phyloP scores from a whole-genome alignment of 2,329 filamentous ascomycete species.

The Arthrinium phaeospermum region DNA sequence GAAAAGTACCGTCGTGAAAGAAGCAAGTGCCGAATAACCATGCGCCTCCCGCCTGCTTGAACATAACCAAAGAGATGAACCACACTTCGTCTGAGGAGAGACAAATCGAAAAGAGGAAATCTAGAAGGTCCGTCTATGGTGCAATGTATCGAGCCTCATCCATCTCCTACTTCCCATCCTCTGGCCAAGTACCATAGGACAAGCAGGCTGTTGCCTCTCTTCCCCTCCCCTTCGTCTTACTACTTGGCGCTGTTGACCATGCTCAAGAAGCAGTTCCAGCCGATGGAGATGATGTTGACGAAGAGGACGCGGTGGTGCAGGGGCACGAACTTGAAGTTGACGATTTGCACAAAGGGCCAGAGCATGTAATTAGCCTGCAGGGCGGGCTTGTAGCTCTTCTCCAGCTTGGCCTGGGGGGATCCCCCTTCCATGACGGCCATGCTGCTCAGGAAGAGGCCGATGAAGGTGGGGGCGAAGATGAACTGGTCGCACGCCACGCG shows the following conservation, averaged over 20 bases:
- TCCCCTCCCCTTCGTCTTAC: neutral
- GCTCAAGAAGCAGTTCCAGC: constrained; percentile 71
- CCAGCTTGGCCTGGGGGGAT: constrained; percentile 67
- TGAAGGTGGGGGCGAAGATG: constrained; percentile 83
- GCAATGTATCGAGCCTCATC: constrained; percentile 11
- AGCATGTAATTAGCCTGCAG: constrained; percentile 85
- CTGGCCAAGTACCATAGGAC: neutral
- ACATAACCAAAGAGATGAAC: neutral
- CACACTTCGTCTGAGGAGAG: no score
- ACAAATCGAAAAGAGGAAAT: neutral
- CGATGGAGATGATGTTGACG: constrained; percentile 79
- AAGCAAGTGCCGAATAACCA: neutral
- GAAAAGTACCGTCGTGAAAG: neutral
- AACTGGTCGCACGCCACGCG: constrained; percentile 83
- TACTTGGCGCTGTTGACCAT: constrained; percentile 56
- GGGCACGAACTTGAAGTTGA: constrained; percentile 88
- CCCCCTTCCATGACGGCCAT: constrained; percentile 84
- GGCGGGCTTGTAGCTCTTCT: constrained; percentile 72
- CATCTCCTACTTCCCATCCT: neutral
- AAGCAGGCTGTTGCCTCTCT: neutral
- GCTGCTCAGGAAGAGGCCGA: constrained; percentile 79
- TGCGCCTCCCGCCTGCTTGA: constrained; percentile 4
- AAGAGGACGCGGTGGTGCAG: constrained; percentile 83
- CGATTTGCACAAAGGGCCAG: constrained; percentile 84
- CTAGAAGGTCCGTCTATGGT: constrained; percentile 17